Evolutionary conservation across 2,329 filamentous ascomycete genomes (phyloP).

Genomic region (Byssoonygena ceratinophila): DNA sequence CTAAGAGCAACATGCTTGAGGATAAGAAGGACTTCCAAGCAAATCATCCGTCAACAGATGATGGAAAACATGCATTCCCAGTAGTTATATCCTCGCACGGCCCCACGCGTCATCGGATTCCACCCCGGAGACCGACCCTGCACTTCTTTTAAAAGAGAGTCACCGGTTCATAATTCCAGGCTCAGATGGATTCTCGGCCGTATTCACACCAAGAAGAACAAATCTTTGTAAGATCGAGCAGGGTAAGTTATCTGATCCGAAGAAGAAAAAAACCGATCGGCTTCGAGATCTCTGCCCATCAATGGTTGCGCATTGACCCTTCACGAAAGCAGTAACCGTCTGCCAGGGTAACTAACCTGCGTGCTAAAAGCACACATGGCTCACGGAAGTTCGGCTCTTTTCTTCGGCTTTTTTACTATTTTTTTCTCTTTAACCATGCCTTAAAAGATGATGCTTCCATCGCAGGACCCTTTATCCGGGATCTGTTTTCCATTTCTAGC

Average conservation of each 20-base stretch:
- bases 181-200: no score
- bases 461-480: not conserved
- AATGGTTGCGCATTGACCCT: no score
- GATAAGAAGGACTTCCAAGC: no score
- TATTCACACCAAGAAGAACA: not conserved
- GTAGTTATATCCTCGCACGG: not conserved
- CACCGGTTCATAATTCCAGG: not conserved
- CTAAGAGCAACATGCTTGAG: no score
- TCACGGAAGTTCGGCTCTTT: not conserved
- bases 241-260: not conserved
- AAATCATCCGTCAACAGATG: no score
- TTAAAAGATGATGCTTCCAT: no score
- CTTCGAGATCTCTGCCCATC: not conserved
- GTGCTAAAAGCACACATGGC: not conserved
- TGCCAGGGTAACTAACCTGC: no score
- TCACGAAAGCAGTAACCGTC: no score
- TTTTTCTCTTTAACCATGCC: no score
- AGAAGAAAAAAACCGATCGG: not conserved
- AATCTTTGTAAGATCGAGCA: not conserved
- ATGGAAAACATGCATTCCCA: no score
- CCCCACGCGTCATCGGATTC: not conserved
- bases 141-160: not conserved
- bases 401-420: no score
- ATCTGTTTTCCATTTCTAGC: no score
- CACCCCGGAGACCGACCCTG: not conserved